These are phyloP conservation scores for Pichia sporocuriosa DNA, from an alignment of 805 yeast species.

Conservation along the genomic window DNA sequence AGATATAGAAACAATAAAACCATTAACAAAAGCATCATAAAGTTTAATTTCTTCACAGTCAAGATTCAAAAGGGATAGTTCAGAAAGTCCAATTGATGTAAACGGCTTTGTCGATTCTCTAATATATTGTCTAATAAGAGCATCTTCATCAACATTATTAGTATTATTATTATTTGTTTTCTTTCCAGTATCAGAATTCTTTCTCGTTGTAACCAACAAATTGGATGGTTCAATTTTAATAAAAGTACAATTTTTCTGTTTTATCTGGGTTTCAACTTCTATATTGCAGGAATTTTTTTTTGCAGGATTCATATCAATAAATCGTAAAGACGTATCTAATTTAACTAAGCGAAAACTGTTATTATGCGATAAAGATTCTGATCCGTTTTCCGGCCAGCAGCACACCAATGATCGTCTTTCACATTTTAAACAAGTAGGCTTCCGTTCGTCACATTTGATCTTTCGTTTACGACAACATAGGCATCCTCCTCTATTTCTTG, in stretches of 20 bases:
- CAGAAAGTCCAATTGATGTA: neutral
- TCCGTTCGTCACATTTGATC: conserved; percentile 22
- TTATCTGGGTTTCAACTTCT: neutral
- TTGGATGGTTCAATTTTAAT: too few species aligned
- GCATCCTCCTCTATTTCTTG: conserved; percentile 18
- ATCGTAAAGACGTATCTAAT: neutral
- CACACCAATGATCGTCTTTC: conserved; percentile 10
- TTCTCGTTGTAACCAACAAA: too few species aligned
- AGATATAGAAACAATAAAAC: conserved; percentile 35
- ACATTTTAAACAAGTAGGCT: conserved; percentile 19
- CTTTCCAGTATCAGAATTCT: neutral
- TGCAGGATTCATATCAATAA: conserved; percentile 1
- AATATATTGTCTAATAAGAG: conserved; percentile 20
- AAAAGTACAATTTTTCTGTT: too few species aligned
- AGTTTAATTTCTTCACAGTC: conserved; percentile 2
- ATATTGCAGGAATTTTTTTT: neutral
- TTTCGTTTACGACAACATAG: conserved; percentile 24
- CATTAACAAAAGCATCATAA: conserved; percentile 33
- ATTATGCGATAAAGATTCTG: conserved; percentile 15
- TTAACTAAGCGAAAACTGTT: conserved; percentile 16
- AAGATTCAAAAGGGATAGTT: neutral
- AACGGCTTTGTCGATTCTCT: neutral
- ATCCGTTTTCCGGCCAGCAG: conserved; percentile 16
- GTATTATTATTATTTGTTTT: too few species aligned
- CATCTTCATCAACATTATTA: conserved; percentile 13